phyloP scores from a whole-genome alignment of 352 stramenopile genomes.

The Aphanomyces stellatus region DNA sequence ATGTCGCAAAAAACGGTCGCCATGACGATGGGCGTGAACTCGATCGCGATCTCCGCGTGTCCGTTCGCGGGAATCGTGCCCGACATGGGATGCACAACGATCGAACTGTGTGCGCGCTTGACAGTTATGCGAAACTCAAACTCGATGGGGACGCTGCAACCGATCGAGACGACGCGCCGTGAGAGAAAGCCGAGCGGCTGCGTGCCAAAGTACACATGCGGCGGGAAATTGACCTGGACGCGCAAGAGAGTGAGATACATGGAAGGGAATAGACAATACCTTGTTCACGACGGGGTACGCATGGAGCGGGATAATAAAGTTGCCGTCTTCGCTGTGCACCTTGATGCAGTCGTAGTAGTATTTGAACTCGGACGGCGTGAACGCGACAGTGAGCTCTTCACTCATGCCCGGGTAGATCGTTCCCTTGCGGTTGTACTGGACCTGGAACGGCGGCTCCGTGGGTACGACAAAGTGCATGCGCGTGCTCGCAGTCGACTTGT shows the following conservation, averaged over 20 bases:
- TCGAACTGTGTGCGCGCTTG: conserved; percentile 53
- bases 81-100: conserved; percentile 59
- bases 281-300: conserved; percentile 82
- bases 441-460: conserved; percentile 35
- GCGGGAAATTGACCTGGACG: conserved; percentile 40
- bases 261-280: conserved; percentile 24
- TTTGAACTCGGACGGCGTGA: conserved; percentile 58
- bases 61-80: conserved; percentile 68
- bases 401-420: conserved; percentile 65
- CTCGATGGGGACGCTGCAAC: conserved; percentile 75
- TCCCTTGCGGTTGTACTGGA: conserved; percentile 46
- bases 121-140: conserved; percentile 82
- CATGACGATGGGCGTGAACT: conserved; percentile 57
- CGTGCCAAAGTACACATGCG: conserved; percentile 73
- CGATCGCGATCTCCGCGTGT: conserved; percentile 50
- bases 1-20: conserved; percentile 60
- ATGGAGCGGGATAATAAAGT: conserved; percentile 69
- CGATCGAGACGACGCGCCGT: conserved; percentile 34
- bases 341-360: conserved; percentile 88
- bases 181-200: conserved; percentile 42
- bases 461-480: conserved; percentile 65
- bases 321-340: conserved; percentile 56
- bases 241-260: background rate
- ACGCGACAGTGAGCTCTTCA: conserved; percentile 71
- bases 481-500: conserved; percentile 59